Percentiles rank a stretch among this genome's conserved stretches.
Conservation (phyloP, 345 rosid species). For the Eucalyptus pauciflora region DNA sequence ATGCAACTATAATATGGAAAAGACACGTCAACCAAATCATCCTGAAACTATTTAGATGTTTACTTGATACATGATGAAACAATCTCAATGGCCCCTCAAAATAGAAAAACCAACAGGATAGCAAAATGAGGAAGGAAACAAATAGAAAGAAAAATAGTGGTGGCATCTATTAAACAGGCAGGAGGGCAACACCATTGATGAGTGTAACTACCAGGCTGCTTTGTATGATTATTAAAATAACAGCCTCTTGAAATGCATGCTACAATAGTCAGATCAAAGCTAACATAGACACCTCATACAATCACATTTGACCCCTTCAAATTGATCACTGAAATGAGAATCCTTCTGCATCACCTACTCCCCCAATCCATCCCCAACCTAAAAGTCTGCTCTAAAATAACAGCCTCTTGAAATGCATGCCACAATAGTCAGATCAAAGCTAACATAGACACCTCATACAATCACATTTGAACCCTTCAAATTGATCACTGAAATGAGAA, state of each 20-base stretch:
- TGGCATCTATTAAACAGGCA: neutral
- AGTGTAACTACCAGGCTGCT: neutral
- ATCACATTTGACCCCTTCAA: neutral
- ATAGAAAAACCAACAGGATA: neutral
- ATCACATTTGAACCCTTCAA: neutral
- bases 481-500: neutral
- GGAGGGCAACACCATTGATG: neutral
- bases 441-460: neutral
- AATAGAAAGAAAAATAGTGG: neutral
- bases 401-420: neutral
- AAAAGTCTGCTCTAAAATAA: neutral
- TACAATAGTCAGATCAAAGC: neutral
- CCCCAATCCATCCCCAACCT: neutral
- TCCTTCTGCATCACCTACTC: neutral
- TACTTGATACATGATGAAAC: neutral
- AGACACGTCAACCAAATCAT: neutral
- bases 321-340: neutral
- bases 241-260: neutral
- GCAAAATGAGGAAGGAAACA: neutral
- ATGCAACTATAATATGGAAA: neutral
- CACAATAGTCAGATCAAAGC: neutral
- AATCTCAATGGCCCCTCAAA: neutral
- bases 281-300: neutral
- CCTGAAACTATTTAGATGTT: neutral
- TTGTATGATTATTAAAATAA: neutral